Conservation (phyloP, 169 alveolate species). For the Plasmodium cynomolgi region DNA sequence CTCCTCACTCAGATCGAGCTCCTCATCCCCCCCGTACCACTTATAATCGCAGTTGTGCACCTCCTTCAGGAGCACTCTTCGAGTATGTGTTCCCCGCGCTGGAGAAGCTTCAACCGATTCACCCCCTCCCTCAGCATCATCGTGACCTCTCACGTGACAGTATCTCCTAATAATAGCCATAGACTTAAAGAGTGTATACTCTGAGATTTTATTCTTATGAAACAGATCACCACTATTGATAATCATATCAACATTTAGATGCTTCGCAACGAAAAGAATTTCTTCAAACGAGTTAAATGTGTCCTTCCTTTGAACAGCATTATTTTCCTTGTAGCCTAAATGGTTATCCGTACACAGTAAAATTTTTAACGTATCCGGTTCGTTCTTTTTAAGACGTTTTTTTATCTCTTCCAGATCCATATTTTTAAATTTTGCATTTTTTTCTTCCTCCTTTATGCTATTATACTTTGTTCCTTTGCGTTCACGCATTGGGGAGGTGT, state of each 20-base stretch:
- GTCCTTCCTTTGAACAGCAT: conserved; percentile 90
- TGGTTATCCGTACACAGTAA: conserved; percentile 96
- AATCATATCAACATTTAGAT: conserved; percentile 91
- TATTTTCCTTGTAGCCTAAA: conserved; percentile 95
- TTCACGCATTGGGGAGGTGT: not conserved
- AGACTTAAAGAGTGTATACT: conserved; percentile 45
- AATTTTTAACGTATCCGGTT: conserved; percentile 85
- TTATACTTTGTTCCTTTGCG: not conserved
- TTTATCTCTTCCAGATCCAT: conserved; percentile 3
- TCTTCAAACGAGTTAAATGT: conserved; percentile 95
- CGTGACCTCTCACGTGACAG: conserved; percentile 10
- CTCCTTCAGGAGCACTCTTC: conserved; percentile 3
- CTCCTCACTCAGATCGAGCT: not conserved
- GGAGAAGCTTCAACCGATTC: not conserved
- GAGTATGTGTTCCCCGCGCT: not conserved
- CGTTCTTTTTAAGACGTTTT: conserved; percentile 9
- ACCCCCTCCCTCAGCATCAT: not conserved
- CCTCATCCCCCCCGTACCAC: conserved; percentile 8
- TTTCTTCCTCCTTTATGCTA: not conserved
- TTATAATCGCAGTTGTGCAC: conserved; percentile 10
- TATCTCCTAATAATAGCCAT: conserved; percentile 52
- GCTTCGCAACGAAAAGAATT: conserved; percentile 90
- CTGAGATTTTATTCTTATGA: conserved; percentile 94
- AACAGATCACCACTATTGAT: conserved; percentile 96
- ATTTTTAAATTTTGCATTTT: not conserved